These are phyloP conservation scores for Hanseniaspora valbyensis DNA, from an alignment of 805 yeast species.

Conservation along the genomic window DNA sequence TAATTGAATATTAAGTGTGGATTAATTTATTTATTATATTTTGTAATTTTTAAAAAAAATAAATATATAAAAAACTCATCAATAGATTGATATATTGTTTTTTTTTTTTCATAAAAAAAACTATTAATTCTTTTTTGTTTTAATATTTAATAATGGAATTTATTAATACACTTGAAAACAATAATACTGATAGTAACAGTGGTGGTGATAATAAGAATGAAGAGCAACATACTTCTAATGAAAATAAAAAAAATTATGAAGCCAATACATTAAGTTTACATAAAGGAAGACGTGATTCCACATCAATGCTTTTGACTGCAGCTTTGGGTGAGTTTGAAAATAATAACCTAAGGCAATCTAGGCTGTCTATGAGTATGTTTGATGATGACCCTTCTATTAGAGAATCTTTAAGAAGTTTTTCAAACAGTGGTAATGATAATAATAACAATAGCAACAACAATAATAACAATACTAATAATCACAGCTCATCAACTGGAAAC, in stretches of 20 bases:
- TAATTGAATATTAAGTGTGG: too few relatives aligned
- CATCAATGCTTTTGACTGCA: conserved; percentile 8
- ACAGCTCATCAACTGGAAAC: not conserved
- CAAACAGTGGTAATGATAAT: not conserved
- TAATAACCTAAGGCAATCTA: conserved; percentile 7
- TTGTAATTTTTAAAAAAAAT: too few relatives aligned
- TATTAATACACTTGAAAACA: not conserved
- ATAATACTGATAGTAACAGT: not conserved
- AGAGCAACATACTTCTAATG: not conserved
- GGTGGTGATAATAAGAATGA: not conserved
- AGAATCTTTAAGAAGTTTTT: conserved; percentile 10
- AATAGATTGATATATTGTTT: too few relatives aligned
- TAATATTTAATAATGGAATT: conserved; percentile 12
- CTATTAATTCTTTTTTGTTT: too few relatives aligned
- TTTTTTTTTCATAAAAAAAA: too few relatives aligned
- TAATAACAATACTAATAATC: not conserved
- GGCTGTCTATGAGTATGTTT: conserved; percentile 14
- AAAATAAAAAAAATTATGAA: not conserved
- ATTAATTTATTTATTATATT: too few relatives aligned
- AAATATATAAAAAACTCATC: too few relatives aligned
- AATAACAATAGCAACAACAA: too few relatives aligned
- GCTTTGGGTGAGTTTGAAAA: conserved; percentile 11
- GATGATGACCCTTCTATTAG: conserved; percentile 13
- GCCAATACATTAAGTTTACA: not conserved
- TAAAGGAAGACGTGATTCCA: conserved; percentile 12